Evolutionary conservation across 2,329 filamentous ascomycete genomes (phyloP).

Genomic region (Furcasterigmium sp.): DNA sequence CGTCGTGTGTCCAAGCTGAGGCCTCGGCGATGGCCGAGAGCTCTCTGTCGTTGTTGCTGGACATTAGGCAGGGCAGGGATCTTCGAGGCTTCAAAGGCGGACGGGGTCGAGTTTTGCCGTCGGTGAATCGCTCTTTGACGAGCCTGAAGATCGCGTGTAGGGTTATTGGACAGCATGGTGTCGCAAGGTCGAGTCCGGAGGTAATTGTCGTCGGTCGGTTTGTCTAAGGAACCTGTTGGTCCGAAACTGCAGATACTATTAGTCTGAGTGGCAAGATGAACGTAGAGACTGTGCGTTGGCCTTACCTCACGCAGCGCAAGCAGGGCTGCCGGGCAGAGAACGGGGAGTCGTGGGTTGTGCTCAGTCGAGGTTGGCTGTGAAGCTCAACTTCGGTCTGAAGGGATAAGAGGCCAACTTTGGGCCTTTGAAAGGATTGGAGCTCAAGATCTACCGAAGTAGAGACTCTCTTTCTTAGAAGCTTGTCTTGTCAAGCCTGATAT

Average conservation of each 20-base stretch:
- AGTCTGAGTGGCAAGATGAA: too few relatives aligned
- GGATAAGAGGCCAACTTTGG: constrained; percentile 1
- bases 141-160: constrained; percentile 65
- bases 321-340: constrained; percentile 67
- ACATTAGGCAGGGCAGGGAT: constrained; percentile 59
- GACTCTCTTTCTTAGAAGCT: neutral
- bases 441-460: constrained; percentile 1
- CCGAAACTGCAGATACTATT: constrained; percentile 31
- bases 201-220: constrained; percentile 44
- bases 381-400: constrained; percentile 6
- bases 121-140: constrained; percentile 67
- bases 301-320: constrained; percentile 84
- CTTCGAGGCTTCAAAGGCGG: constrained; percentile 70
- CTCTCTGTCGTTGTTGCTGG: constrained; percentile 30
- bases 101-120: constrained; percentile 82
- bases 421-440: constrained; percentile 8
- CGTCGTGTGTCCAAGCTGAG: constrained; percentile 75
- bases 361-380: constrained; percentile 43
- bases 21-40: constrained; percentile 67
- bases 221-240: constrained; percentile 47
- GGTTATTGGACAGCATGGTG: constrained; percentile 72
- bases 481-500: neutral
- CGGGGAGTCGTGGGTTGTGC: constrained; percentile 31
- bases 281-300: too few relatives aligned
- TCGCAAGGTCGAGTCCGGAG: constrained; percentile 67